Conservation (phyloP, 768 basidiomycete genomes). For the Suillus alpinus region DNA sequence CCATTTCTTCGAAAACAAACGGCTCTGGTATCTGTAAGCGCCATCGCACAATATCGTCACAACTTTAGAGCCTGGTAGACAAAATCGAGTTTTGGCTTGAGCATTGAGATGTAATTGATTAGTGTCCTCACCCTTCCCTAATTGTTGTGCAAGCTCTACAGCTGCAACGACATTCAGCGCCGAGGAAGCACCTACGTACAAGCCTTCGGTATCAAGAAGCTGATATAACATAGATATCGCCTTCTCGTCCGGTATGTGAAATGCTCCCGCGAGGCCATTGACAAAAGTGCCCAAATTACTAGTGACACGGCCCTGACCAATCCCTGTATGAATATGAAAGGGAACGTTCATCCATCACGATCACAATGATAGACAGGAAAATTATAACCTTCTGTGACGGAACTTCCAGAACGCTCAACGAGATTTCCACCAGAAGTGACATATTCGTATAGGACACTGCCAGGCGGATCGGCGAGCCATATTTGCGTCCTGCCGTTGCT, state of each 20-base stretch:
- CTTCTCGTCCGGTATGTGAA: constrained; percentile 84
- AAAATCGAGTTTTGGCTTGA: constrained; percentile 1
- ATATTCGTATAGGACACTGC: constrained; percentile 85
- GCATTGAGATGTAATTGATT: neutral
- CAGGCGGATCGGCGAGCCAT: constrained; percentile 96
- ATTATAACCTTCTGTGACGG: constrained; percentile 81
- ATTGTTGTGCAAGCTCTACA: constrained; percentile 75
- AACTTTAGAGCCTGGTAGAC: constrained; percentile 64
- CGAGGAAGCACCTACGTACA: constrained; percentile 92
- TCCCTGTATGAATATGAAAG: constrained; percentile 49
- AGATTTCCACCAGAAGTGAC: constrained; percentile 77
- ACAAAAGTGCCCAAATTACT: constrained; percentile 85
- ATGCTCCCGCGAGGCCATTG: constrained; percentile 72
- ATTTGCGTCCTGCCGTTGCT: constrained; percentile 75
- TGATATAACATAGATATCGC: constrained; percentile 93
- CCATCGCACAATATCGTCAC: constrained; percentile 93
- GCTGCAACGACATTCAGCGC: constrained; percentile 95
- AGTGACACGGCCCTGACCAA: constrained; percentile 95
- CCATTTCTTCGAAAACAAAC: constrained; percentile 94
- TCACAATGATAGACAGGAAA: neutral
- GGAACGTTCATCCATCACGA: neutral
- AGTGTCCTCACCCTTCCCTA: constrained; percentile 66
- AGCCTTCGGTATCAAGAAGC: constrained; percentile 84
- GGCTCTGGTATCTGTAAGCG: constrained; percentile 94
- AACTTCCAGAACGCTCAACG: constrained; percentile 74